phyloP scores from a whole-genome alignment of 257 asterid genomes.

The Scutellaria barbata region DNA sequence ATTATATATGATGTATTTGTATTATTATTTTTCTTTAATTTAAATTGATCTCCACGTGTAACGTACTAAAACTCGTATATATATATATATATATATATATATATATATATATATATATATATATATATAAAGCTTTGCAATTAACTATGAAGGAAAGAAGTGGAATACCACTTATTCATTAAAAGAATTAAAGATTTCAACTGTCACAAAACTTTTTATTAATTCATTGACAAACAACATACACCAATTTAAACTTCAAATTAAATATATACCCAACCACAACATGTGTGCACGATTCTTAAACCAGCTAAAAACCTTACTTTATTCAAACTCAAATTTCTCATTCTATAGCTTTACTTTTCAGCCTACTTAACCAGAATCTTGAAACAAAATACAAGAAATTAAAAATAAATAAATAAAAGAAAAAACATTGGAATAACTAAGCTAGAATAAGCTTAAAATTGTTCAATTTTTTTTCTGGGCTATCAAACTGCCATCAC shows the following conservation, averaged over 20 bases:
- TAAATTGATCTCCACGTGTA: too few species aligned
- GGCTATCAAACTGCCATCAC: constrained; percentile 36
- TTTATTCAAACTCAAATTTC: background rate
- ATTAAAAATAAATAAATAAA: too few species aligned
- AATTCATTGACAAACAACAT: constrained; percentile 20
- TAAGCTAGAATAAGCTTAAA: background rate
- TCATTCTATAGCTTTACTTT: background rate
- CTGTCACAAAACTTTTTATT: constrained; percentile 29
- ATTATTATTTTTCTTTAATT: too few species aligned
- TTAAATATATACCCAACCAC: constrained; percentile 6
- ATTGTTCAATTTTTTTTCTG: background rate
- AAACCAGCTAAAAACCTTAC: constrained; percentile 28
- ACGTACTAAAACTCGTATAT: too few species aligned
- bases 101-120: too few species aligned
- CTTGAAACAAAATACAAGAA: background rate
- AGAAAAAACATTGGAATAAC: too few species aligned
- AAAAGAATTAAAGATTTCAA: constrained; percentile 30
- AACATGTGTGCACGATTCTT: constrained; percentile 49
- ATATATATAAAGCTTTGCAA: too few species aligned
- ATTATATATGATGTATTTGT: too few species aligned
- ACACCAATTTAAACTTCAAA: background rate
- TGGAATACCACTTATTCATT: constrained; percentile 37
- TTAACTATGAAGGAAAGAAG: constrained; percentile 10
- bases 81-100: too few species aligned
- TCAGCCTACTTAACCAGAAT: background rate